Conservation (phyloP, 495 filamentous ascomycete species). For the Talaromyces thailandensis region DNA sequence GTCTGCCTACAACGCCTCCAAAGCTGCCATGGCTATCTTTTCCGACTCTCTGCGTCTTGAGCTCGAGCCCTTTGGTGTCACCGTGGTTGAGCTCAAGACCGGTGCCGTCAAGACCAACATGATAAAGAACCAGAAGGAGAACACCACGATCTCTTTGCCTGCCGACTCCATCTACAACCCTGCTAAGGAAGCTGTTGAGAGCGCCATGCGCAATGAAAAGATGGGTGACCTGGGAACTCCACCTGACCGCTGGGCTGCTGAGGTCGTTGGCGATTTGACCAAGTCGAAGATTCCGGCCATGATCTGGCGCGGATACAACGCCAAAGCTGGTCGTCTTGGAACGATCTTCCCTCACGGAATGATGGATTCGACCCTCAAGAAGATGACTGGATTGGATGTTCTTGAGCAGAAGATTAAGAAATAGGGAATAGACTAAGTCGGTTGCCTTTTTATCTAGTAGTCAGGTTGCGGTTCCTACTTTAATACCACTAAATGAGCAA, state of each 20-base stretch:
- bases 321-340: not conserved
- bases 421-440: not conserved
- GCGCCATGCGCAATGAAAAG: not conserved
- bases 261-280: constrained; percentile 1
- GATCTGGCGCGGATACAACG: constrained; percentile 1
- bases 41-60: constrained; percentile 40
- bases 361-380: constrained; percentile 1
- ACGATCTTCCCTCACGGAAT: constrained; percentile 3
- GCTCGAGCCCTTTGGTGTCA: constrained; percentile 35
- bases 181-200: constrained; percentile 2
- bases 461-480: not conserved
- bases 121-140: constrained; percentile 6
- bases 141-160: not conserved
- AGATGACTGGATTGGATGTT: constrained; percentile 3
- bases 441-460: not conserved
- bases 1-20: constrained; percentile 41
- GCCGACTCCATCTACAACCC: not conserved
- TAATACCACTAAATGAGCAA: not conserved
- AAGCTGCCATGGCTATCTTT: constrained; percentile 40
- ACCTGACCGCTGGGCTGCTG: constrained; percentile 1
- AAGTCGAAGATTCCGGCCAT: constrained; percentile 1
- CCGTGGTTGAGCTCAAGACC: constrained; percentile 11
- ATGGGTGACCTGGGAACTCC: not conserved
- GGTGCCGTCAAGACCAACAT: constrained; percentile 13
- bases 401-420: constrained; percentile 4